Percentiles rank a stretch among this genome's conserved stretches.
Conservation (phyloP, 495 filamentous ascomycete species). For the Trichoderma gamsii region DNA sequence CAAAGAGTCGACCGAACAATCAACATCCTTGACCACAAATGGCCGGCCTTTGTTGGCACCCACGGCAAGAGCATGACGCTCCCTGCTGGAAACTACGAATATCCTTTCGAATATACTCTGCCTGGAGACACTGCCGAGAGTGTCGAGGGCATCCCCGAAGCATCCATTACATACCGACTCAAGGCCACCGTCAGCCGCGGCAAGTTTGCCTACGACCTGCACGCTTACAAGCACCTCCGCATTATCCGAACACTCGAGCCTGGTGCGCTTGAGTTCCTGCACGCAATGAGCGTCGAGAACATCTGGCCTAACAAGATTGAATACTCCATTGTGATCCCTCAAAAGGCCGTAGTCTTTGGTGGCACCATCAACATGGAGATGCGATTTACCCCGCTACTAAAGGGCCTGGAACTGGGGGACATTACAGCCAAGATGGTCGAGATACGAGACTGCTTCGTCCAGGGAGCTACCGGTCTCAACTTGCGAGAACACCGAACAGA, state of each 20-base stretch:
- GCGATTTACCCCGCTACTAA: constrained; percentile 73
- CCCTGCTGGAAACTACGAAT: constrained; percentile 79
- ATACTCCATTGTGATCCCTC: constrained; percentile 82
- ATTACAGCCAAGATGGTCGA: constrained; percentile 72
- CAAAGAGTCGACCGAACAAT: constrained; percentile 41
- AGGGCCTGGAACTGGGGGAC: constrained; percentile 75
- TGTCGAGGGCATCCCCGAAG: constrained; percentile 76
- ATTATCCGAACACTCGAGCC: constrained; percentile 82
- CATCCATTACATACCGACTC: constrained; percentile 78
- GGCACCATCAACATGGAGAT: constrained; percentile 75
- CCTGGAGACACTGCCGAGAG: constrained; percentile 76
- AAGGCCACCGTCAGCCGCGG: constrained; percentile 79
- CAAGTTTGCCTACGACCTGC: constrained; percentile 72
- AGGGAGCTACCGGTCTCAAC: constrained; percentile 42
- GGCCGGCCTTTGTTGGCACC: constrained; percentile 44
- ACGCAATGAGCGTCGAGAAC: constrained; percentile 90
- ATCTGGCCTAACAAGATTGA: constrained; percentile 93
- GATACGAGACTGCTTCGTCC: constrained; percentile 59
- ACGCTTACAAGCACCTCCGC: constrained; percentile 71
- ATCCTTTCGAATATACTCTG: constrained; percentile 74
- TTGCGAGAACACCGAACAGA: constrained; percentile 55
- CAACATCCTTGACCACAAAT: constrained; percentile 40
- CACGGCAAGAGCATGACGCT: constrained; percentile 52
- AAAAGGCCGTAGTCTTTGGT: constrained; percentile 86
- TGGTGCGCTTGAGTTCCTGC: constrained; percentile 72